Conservation (phyloP, 345 rosid species). For the Eucalyptus cladocalyx region DNA sequence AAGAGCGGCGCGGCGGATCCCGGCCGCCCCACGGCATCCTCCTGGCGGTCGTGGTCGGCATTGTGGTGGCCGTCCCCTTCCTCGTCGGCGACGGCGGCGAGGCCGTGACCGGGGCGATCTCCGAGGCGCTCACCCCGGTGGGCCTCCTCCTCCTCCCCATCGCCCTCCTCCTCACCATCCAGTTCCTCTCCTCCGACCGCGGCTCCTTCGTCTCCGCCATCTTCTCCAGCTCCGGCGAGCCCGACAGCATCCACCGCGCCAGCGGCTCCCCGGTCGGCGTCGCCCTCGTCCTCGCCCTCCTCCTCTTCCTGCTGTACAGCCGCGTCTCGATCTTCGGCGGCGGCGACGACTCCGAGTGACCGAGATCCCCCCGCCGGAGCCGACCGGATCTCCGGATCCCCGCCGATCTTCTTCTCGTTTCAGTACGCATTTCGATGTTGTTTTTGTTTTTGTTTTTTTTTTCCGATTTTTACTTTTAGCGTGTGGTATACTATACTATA, state of each 20-base stretch:
- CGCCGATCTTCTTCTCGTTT: background rate
- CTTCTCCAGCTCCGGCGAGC: conserved; percentile 51
- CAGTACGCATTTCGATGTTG: background rate
- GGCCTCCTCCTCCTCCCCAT: conserved; percentile 77
- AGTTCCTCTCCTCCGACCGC: conserved; percentile 77
- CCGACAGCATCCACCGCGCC: conserved; percentile 52
- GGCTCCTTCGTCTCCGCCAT: conserved; percentile 45
- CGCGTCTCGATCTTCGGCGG: conserved; percentile 81
- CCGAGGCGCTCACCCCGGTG: conserved; percentile 69
- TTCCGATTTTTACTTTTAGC: background rate
- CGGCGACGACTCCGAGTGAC: conserved; percentile 36
- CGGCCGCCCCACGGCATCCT: conserved; percentile 67
- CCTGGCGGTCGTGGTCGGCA: conserved; percentile 48
- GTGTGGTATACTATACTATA: background rate
- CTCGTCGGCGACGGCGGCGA: conserved; percentile 69
- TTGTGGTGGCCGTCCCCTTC: conserved; percentile 57
- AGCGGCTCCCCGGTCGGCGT: conserved; percentile 77
- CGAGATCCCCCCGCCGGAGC: background rate
- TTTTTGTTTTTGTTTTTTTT: background rate
- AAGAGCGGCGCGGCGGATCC: conserved; percentile 22
- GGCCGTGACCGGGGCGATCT: conserved; percentile 58
- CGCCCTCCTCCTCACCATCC: conserved; percentile 59
- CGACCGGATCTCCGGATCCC: background rate
- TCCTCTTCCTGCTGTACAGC: conserved; percentile 57
- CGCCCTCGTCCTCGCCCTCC: conserved; percentile 45